Base-by-base conservation (phyloP, 441 rosid species). In the Arabidopsis hybrid region DNA sequence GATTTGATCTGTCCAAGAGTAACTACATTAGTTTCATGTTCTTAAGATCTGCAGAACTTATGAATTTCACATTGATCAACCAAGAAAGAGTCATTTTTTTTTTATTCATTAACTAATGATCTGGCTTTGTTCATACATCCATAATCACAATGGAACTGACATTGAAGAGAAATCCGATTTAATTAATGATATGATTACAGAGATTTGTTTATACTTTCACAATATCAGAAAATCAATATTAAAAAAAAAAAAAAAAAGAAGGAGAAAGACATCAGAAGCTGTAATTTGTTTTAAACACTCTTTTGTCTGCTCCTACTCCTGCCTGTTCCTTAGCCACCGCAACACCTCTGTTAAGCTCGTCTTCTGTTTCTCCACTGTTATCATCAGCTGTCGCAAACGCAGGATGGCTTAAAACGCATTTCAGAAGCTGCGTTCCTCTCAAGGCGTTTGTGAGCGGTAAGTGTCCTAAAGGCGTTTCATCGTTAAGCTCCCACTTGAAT, bases 381-480 rank as follows among this genome's bases (percentile, higher is more conserved):
- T 77, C 91, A 29, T 74, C 88, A 36, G 55, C 88, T 0, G 62
- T 55, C 75, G 69, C 85, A 84, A 95, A 95, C 42, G 97, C 97
- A 1, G 96, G 97, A 79, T 95, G 99, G 51, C 67, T 89, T 6
- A 95, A 79, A 65, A 95, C 83, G 69, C 85, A 38, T 52, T 49
- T 86, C 14, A 95, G 79, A 65, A 95, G 74, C 80, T 80, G 97
- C 0, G 89, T 91, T 11, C 99, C 99, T 74, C 99, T 83, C 5
- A 95, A 82, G 4, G 99, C 97, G 77, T 95, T 95, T 1, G 99
- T 95, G 53, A 95, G 80, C 14, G 99, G 99, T 81, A 95, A 67
- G 60, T 95, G 97, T 3, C 97, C 97, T 32, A 83, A 80, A 4
- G 99, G 97, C 5, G 90, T 92, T 53, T 89, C 90, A 38, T 86